phyloP scores from a whole-genome alignment of 495 filamentous ascomycete species.

The Terfezia boudieri region DNA sequence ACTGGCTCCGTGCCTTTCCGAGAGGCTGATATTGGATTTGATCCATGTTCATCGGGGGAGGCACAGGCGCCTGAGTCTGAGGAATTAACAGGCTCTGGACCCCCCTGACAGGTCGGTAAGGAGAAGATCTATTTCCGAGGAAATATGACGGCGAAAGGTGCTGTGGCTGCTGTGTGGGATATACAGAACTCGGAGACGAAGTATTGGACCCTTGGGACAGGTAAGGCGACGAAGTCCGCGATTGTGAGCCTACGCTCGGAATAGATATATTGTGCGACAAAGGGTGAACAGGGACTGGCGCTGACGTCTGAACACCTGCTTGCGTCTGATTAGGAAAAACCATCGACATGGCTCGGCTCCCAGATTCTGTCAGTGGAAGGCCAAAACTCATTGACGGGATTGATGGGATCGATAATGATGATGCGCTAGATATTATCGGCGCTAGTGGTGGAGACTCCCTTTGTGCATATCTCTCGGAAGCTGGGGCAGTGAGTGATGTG shows the following conservation, averaged over 20 bases:
- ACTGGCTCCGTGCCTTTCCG: slow-evolving; percentile 48
- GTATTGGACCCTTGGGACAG: slow-evolving; percentile 33
- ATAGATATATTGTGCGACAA: slow-evolving; percentile 6
- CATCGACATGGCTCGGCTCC: slow-evolving; percentile 35
- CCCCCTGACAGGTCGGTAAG: slow-evolving; percentile 73
- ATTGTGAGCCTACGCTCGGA: slow-evolving; percentile 17
- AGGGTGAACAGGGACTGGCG: slow-evolving; percentile 27
- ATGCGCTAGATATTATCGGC: slow-evolving; percentile 1
- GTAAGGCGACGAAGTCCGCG: slow-evolving; percentile 26
- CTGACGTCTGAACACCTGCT: slow-evolving; percentile 16
- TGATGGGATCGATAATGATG: slow-evolving; percentile 14
- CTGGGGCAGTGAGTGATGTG: not conserved
- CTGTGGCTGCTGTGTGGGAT: slow-evolving; percentile 21
- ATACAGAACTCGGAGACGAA: slow-evolving; percentile 26
- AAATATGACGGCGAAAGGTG: slow-evolving; percentile 28
- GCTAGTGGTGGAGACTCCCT: not conserved
- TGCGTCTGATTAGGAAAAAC: slow-evolving; percentile 26
- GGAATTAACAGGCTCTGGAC: slow-evolving; percentile 80
- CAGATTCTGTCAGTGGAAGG: slow-evolving; percentile 28
- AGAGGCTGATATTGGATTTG: slow-evolving; percentile 96
- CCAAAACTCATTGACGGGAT: slow-evolving; percentile 36
- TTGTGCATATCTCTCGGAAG: not conserved
- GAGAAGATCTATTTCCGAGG: slow-evolving; percentile 40
- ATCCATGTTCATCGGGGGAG: slow-evolving; percentile 42
- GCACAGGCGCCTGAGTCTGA: slow-evolving; percentile 54